A percentile compares a stretch with the other conserved stretches of the same genome.
phyloP scores from a whole-genome alignment of 1,139 yeast genomes.

The Trichomonascaceae sp. region DNA sequence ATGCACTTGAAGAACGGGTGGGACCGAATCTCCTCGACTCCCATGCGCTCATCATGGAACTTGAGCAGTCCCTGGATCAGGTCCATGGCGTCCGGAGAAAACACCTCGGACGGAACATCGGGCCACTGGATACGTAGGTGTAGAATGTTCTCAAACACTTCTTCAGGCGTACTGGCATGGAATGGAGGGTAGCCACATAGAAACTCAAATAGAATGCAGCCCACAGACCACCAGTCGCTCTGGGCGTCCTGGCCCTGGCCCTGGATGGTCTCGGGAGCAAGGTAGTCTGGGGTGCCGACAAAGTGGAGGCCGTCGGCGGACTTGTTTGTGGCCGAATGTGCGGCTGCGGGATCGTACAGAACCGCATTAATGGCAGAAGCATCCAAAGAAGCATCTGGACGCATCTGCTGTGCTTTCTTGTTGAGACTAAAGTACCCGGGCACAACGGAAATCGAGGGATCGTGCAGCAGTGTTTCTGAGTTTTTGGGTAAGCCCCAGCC shows the following conservation, averaged over 20 bases:
- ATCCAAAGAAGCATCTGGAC: background rate
- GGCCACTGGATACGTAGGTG: constrained; percentile 81
- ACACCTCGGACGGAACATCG: constrained; percentile 28
- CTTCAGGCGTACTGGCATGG: constrained; percentile 68
- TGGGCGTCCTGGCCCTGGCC: constrained; percentile 78
- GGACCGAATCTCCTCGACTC: constrained; percentile 61
- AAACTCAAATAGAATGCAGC: constrained; percentile 88
- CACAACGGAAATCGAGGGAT: constrained; percentile 18
- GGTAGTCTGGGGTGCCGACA: constrained; percentile 95
- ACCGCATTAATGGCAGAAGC: constrained; percentile 4
- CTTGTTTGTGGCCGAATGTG: background rate
- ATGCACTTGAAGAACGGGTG: constrained; percentile 69
- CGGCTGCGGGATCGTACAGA: constrained; percentile 16
- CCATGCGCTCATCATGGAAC: constrained; percentile 58
- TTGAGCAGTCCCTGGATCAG: constrained; percentile 49
- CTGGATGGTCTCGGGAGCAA: constrained; percentile 89
- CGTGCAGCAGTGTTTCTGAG: constrained; percentile 7
- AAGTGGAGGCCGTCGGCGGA: constrained; percentile 35
- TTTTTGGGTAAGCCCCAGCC: too few species aligned
- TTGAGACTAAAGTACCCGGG: constrained; percentile 20
- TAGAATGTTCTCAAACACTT: constrained; percentile 71
- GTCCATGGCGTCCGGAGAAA: constrained; percentile 56
- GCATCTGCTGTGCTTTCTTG: constrained; percentile 1
- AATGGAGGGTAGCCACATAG: constrained; percentile 93
- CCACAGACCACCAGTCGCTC: constrained; percentile 98